Percentiles rank a stretch among this genome's conserved stretches.
Conservation (phyloP, 495 filamentous ascomycete species). For the Haplographium delicatum region DNA sequence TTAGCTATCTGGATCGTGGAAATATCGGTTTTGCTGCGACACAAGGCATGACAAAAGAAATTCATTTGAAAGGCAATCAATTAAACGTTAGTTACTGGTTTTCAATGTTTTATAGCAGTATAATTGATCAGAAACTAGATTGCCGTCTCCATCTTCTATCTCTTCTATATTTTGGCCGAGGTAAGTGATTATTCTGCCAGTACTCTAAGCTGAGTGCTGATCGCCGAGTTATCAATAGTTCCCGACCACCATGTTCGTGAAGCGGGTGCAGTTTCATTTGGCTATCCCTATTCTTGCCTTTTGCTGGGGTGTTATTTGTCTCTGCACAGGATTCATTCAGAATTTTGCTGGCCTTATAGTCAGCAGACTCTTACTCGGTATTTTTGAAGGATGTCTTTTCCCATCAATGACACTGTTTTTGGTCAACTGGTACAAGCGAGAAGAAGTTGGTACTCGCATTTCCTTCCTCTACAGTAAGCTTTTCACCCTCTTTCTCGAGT, state of each 20-base stretch:
- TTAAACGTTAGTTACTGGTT: slow-evolving; percentile 28
- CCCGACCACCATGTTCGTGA: neutral
- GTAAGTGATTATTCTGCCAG: neutral
- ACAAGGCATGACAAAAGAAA: slow-evolving; percentile 36
- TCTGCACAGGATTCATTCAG: neutral
- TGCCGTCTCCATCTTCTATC: neutral
- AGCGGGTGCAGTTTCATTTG: neutral
- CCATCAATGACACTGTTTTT: neutral
- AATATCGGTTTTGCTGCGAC: slow-evolving; percentile 38
- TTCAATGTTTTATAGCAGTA: slow-evolving; percentile 1
- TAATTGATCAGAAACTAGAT: too few relatives aligned
- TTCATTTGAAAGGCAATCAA: slow-evolving; percentile 33
- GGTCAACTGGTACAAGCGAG: neutral
- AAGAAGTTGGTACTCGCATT: neutral
- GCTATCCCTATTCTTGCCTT: neutral
- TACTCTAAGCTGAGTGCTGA: too few relatives aligned
- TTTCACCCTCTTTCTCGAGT: neutral
- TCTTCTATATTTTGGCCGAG: neutral
- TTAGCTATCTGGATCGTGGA: slow-evolving; percentile 37
- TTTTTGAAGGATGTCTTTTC: neutral
- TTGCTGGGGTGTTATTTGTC: neutral
- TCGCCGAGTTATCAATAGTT: neutral
- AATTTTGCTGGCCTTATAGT: neutral
- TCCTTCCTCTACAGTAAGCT: neutral
- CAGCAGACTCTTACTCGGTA: neutral